Percentiles rank a stretch among this genome's conserved stretches.
Conservation (phyloP, 148 eudicot genomes). For the Vaccinium vitisidaea region DNA sequence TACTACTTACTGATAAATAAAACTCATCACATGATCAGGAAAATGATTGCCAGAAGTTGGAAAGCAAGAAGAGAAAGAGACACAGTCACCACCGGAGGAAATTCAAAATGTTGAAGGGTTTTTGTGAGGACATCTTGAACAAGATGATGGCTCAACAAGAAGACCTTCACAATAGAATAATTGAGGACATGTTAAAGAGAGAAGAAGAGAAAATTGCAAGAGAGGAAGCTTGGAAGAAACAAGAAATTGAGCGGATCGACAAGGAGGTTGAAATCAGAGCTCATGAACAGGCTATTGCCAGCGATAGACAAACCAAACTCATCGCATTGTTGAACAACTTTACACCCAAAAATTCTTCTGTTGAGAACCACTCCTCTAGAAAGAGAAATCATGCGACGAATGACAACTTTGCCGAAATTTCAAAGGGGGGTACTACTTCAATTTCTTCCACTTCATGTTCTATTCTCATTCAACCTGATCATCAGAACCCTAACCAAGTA, state of each 20-base stretch:
- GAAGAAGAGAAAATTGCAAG: conserved; percentile 63
- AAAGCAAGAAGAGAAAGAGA: conserved; percentile 41
- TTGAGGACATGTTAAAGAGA: conserved; percentile 66
- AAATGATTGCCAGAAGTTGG: conserved; percentile 11
- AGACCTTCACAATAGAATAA: conserved; percentile 61
- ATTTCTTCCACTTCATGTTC: conserved; percentile 26
- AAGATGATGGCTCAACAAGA: conserved; percentile 77
- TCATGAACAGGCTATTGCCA: conserved; percentile 57
- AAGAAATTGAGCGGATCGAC: conserved; percentile 60
- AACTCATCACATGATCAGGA: conserved; percentile 13
- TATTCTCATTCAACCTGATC: conserved; percentile 26
- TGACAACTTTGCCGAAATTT: conserved; percentile 30
- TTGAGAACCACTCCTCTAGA: background rate
- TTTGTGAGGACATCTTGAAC: conserved; percentile 61
- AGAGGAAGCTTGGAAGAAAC: conserved; percentile 79
- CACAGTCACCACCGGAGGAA: conserved; percentile 27
- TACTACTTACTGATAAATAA: background rate
- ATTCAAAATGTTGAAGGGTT: conserved; percentile 62
- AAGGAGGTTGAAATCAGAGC: conserved; percentile 61
- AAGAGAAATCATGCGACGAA: background rate
- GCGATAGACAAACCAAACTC: conserved; percentile 61
- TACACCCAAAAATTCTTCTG: conserved; percentile 28
- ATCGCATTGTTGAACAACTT: conserved; percentile 59
- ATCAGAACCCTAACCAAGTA: conserved; percentile 25
- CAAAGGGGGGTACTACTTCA: conserved; percentile 18